A percentile compares a stretch with the other conserved stretches of the same genome.
Evolutionary conservation across 805 yeast species (phyloP).

Genomic region (Pichia phayaonensis): DNA sequence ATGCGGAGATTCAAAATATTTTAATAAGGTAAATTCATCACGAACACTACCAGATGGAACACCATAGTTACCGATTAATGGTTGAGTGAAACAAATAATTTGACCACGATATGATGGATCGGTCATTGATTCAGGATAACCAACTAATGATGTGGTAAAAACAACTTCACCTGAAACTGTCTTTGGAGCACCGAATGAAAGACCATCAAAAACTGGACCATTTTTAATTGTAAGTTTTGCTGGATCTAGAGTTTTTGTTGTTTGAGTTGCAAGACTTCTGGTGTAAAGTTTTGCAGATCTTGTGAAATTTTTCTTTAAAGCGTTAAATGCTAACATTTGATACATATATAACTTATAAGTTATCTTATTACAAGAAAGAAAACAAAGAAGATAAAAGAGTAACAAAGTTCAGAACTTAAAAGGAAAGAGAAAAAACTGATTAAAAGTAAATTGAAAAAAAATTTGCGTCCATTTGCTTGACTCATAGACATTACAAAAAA

Average conservation of each 20-base stretch:
- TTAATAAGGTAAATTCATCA: conserved; percentile 79
- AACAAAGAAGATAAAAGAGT: background rate
- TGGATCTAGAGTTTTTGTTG: conserved; percentile 45
- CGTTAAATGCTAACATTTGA: conserved; percentile 12
- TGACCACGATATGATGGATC: conserved; percentile 98
- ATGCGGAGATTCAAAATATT: conserved; percentile 85
- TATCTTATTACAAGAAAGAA: background rate
- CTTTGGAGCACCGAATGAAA: conserved; percentile 91
- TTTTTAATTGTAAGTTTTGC: conserved; percentile 88
- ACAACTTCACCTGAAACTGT: conserved; percentile 96
- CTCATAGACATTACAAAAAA: background rate
- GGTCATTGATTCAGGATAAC: conserved; percentile 98
- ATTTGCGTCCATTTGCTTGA: conserved; percentile 4
- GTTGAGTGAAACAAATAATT: conserved; percentile 93
- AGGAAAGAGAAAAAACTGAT: background rate
- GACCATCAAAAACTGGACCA: conserved; percentile 90
- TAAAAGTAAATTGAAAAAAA: conserved; percentile 1
- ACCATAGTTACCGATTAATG: conserved; percentile 96
- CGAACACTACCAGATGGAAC: conserved; percentile 80
- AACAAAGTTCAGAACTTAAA: no score
- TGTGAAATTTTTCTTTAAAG: conserved; percentile 4
- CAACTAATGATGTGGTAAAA: conserved; percentile 95
- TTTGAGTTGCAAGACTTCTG: conserved; percentile 18
- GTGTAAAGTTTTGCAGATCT: background rate
- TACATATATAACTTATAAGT: background rate